phyloP scores from a whole-genome alignment of 2,329 filamentous ascomycete species.

The Xylaria polymorpha region DNA sequence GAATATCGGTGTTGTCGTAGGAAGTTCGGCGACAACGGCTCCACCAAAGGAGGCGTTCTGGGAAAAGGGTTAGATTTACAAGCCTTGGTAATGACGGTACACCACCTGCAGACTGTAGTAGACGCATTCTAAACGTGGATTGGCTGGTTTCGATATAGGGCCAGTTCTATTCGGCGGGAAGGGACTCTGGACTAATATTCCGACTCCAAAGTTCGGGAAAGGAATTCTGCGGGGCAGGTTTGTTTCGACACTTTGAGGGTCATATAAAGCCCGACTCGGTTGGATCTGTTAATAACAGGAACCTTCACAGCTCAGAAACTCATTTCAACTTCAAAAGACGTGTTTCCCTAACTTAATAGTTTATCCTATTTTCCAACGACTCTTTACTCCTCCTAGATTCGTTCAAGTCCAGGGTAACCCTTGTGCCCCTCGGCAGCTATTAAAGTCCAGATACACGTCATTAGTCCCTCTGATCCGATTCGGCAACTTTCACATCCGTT shows the following conservation, averaged over 20 bases:
- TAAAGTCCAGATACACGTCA: slow-evolving; percentile 11
- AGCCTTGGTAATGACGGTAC: slow-evolving; percentile 19
- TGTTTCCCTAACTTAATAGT: neutral
- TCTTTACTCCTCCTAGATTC: neutral
- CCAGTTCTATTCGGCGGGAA: too few species aligned
- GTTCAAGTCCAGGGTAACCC: slow-evolving; percentile 1
- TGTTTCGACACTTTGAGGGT: slow-evolving; percentile 3
- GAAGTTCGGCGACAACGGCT: slow-evolving; percentile 15
- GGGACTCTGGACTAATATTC: neutral
- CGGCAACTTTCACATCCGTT: neutral
- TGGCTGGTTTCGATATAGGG: too few species aligned
- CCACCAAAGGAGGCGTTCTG: neutral
- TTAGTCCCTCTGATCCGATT: neutral
- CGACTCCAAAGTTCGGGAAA: slow-evolving; percentile 19
- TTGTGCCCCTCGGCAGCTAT: neutral
- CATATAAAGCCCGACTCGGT: slow-evolving; percentile 29
- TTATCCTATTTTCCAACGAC: neutral
- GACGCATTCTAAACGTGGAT: too few species aligned
- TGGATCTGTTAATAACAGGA: neutral
- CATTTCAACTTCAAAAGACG: neutral
- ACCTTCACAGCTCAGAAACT: neutral
- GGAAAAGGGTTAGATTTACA: slow-evolving; percentile 14
- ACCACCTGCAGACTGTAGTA: too few species aligned
- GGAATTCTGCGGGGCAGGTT: slow-evolving; percentile 25
- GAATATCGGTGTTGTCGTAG: slow-evolving; percentile 10